These are phyloP conservation scores for Vigna unguiculata DNA, from an alignment of 306 rosid genomes.

Conservation along the genomic window DNA sequence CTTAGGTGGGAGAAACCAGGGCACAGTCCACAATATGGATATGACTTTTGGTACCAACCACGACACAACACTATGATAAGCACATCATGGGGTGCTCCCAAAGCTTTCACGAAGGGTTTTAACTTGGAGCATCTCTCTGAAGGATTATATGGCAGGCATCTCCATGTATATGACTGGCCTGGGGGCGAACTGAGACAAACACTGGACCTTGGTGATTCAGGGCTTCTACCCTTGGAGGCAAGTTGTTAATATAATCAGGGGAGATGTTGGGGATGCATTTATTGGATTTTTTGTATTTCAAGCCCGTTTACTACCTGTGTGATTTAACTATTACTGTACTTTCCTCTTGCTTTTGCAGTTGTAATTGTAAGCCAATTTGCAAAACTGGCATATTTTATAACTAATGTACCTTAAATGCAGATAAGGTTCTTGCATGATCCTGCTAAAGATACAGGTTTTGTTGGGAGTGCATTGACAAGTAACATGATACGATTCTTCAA, in stretches of 20 bases:
- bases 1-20: conserved; percentile 97
- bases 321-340: conserved; percentile 12
- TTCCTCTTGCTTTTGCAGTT: not conserved
- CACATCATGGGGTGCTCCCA: conserved; percentile 98
- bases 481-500: conserved; percentile 88
- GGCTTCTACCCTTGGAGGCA: conserved; percentile 89
- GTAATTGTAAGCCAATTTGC: conserved; percentile 11
- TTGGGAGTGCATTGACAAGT: conserved; percentile 87
- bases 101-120: conserved; percentile 85
- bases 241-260: conserved; percentile 24
- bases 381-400: conserved; percentile 20
- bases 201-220: conserved; percentile 84
- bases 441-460: conserved; percentile 88
- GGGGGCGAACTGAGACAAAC: conserved; percentile 95
- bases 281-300: conserved; percentile 11
- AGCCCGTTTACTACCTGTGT: conserved; percentile 2
- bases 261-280: conserved; percentile 1
- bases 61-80: conserved; percentile 92
- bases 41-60: conserved; percentile 98
- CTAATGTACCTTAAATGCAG: conserved; percentile 54
- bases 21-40: conserved; percentile 89
- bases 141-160: conserved; percentile 89
- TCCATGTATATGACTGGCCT: conserved; percentile 88
- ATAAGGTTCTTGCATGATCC: conserved; percentile 93
- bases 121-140: conserved; percentile 77